Conservation (phyloP, 192 early-diverging fungal genomes). For the Gigaspora rosea region DNA sequence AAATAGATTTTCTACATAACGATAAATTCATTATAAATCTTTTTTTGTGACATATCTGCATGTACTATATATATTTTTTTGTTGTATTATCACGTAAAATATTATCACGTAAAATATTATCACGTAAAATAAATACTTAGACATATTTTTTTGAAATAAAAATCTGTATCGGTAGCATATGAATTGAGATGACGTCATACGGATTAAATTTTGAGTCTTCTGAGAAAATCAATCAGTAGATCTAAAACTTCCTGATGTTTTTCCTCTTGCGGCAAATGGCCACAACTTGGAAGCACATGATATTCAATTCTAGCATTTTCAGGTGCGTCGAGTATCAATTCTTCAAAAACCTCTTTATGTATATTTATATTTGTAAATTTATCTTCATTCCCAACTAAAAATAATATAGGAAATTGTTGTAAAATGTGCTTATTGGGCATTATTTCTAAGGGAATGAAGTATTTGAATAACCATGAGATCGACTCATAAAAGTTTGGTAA, state of each 20-base stretch:
- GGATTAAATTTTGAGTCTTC: not conserved
- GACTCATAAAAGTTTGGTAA: conserved; percentile 28
- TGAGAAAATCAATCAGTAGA: not conserved
- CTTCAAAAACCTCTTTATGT: not conserved
- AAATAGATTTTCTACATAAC: no score
- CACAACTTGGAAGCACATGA: not conserved
- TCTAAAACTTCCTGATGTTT: not conserved
- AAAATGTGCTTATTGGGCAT: not conserved
- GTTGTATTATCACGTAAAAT: no score
- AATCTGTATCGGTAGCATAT: no score
- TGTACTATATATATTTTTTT: no score
- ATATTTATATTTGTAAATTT: not conserved
- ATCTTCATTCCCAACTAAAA: conserved; percentile 1
- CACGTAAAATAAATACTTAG: no score
- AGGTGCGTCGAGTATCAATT: not conserved
- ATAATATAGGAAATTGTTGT: conserved; percentile 12
- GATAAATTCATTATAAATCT: no score
- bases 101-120: no score
- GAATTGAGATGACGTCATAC: no score
- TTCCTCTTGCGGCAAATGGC: conserved; percentile 25
- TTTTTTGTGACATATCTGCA: no score
- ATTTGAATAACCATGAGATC: not conserved
- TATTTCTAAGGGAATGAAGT: conserved; percentile 17
- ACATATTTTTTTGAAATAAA: no score
- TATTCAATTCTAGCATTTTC: not conserved